Conservation (phyloP, 2,329 filamentous ascomycete species). For the Fusarium ramigenum region DNA sequence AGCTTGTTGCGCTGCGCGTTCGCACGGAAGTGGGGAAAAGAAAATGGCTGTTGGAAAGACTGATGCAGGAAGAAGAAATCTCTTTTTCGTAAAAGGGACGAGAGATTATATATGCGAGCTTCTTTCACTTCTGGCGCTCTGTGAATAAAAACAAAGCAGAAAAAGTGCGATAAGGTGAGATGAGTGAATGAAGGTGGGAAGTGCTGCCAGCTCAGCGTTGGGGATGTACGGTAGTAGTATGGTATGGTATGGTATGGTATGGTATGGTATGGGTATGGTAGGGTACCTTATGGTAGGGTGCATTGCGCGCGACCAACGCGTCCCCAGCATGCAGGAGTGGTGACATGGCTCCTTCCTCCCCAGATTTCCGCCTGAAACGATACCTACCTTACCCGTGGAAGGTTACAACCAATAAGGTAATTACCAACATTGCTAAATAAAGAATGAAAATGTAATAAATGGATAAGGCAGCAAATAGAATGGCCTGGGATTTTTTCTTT, state of each 20-base stretch:
- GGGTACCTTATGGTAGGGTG: neutral
- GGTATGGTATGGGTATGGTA: neutral
- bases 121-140: neutral
- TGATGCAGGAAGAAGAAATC: neutral
- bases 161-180: conserved; percentile 28
- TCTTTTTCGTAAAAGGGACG: neutral
- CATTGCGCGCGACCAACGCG: conserved; percentile 39
- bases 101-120: neutral
- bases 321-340: conserved; percentile 26
- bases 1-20: conserved; percentile 4
- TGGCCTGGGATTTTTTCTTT: neutral
- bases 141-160: conserved; percentile 26
- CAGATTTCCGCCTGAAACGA: conserved; percentile 2
- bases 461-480: neutral
- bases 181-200: conserved; percentile 24
- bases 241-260: neutral
- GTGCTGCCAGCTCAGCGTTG: conserved; percentile 13
- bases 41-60: neutral
- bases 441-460: neutral
- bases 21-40: neutral
- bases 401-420: neutral
- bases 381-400: neutral
- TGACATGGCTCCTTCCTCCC: neutral
- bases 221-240: conserved; percentile 29
- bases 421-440: neutral